A percentile compares a stretch with the other conserved stretches of the same genome.
phyloP scores from a whole-genome alignment of 257 asterid species.

The Echites panduratus region DNA sequence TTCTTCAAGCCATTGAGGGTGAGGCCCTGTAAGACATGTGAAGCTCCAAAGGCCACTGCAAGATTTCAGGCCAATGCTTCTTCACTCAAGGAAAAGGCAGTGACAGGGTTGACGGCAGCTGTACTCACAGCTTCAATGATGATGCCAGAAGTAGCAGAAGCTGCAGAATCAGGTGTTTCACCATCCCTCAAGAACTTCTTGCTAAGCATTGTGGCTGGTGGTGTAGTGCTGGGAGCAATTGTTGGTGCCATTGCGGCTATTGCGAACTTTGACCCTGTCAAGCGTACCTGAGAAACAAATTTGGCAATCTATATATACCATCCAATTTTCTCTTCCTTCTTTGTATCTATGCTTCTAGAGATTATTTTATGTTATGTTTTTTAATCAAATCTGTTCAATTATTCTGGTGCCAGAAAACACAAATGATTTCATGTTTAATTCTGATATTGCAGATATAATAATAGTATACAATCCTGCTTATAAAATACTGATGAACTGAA shows the following conservation, averaged over 20 bases:
- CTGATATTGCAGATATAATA: not conserved
- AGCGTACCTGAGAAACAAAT: slow-evolving; percentile 42
- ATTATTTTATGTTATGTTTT: slow-evolving; percentile 16
- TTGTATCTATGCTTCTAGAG: slow-evolving; percentile 29
- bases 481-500: not conserved
- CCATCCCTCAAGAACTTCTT: slow-evolving; percentile 86
- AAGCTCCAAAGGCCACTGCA: slow-evolving; percentile 30
- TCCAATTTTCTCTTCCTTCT: slow-evolving; percentile 21
- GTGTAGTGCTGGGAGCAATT: slow-evolving; percentile 56
- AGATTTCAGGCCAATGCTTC: slow-evolving; percentile 53
- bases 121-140: slow-evolving; percentile 71
- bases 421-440: not conserved
- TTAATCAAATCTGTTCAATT: slow-evolving; percentile 8
- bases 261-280: slow-evolving; percentile 86
- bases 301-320: slow-evolving; percentile 4
- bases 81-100: slow-evolving; percentile 62
- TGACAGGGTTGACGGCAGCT: slow-evolving; percentile 69
- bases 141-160: slow-evolving; percentile 69
- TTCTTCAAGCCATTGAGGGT: slow-evolving; percentile 55
- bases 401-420: slow-evolving; percentile 13
- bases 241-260: slow-evolving; percentile 64
- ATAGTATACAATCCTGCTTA: too few relatives aligned
- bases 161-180: slow-evolving; percentile 47
- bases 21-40: slow-evolving; percentile 32
- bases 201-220: slow-evolving; percentile 82